Evolutionary conservation across 352 stramenopile species (phyloP).

Genomic region (Globisporangium mamillatum): DNA sequence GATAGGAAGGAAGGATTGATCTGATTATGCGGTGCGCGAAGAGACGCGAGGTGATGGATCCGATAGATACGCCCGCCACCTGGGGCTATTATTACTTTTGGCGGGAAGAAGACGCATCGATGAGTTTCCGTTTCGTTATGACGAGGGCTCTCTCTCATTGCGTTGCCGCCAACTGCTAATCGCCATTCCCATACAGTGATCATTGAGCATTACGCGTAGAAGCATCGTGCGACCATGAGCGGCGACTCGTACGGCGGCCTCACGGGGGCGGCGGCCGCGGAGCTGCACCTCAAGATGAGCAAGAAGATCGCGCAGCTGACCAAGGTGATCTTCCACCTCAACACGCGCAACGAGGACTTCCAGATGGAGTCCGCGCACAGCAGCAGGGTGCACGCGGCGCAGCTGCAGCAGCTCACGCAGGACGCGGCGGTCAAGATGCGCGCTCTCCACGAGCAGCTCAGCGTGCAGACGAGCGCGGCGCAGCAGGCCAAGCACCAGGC

Average conservation of each 20-base stretch:
- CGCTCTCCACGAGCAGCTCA: slow-evolving; percentile 37
- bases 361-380: slow-evolving; percentile 59
- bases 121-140: slow-evolving; percentile 2
- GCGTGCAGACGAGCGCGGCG: slow-evolving; percentile 27
- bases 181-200: neutral
- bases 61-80: neutral
- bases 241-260: slow-evolving; percentile 23
- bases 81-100: slow-evolving; percentile 1
- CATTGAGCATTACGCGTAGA: neutral
- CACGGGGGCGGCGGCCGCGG: slow-evolving; percentile 24
- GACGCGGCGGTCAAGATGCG: slow-evolving; percentile 57
- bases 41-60: slow-evolving; percentile 3
- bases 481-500: slow-evolving; percentile 30
- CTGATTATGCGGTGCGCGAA: neutral
- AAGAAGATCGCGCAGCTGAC: slow-evolving; percentile 95
- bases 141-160: neutral
- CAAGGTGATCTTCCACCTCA: slow-evolving; percentile 93
- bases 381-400: slow-evolving; percentile 29
- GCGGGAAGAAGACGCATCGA: neutral
- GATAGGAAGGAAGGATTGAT: neutral
- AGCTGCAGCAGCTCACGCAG: slow-evolving; percentile 48
- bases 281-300: slow-evolving; percentile 92
- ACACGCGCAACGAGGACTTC: slow-evolving; percentile 92
- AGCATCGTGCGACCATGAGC: slow-evolving; percentile 18
- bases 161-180: slow-evolving; percentile 1